Conservation (phyloP, 2,329 filamentous ascomycete genomes). For the Leptographium galeiforme region DNA sequence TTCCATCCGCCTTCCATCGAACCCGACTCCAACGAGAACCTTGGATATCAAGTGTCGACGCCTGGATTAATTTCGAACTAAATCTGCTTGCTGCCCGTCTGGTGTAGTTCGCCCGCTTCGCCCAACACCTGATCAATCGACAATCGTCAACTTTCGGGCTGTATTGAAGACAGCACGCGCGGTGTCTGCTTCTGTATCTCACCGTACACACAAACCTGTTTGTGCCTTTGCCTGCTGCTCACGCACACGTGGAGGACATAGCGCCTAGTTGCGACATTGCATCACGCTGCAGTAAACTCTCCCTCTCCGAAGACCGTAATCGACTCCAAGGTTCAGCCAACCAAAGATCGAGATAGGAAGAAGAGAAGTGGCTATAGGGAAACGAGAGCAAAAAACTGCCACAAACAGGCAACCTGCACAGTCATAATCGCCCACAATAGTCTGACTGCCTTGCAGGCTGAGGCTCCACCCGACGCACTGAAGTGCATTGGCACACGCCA, state of each 20-base stretch:
- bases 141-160: not conserved
- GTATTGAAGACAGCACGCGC: not conserved
- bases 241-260: not conserved
- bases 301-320: constrained; percentile 4
- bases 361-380: constrained; percentile 5
- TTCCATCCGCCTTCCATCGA: not conserved
- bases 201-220: not conserved
- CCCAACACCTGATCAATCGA: not conserved
- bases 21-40: not conserved
- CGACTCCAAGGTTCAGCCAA: not conserved
- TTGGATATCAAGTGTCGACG: not conserved
- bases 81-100: not conserved
- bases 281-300: constrained; percentile 13
- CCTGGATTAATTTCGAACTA: not conserved
- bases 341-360: constrained; percentile 1
- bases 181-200: not conserved
- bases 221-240: constrained; percentile 1
- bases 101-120: not conserved
- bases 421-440: too few species aligned
- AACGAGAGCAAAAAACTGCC: constrained; percentile 1
- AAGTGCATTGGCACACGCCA: not conserved
- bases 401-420: constrained; percentile 10
- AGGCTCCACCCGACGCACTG: too few species aligned
- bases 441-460: too few species aligned
- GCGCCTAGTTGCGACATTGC: not conserved